Percentiles rank a stretch among this genome's conserved stretches.
These are phyloP conservation scores for Areca catechu DNA, from an alignment of 176 grass and related monocot species.

Conservation along the genomic window DNA sequence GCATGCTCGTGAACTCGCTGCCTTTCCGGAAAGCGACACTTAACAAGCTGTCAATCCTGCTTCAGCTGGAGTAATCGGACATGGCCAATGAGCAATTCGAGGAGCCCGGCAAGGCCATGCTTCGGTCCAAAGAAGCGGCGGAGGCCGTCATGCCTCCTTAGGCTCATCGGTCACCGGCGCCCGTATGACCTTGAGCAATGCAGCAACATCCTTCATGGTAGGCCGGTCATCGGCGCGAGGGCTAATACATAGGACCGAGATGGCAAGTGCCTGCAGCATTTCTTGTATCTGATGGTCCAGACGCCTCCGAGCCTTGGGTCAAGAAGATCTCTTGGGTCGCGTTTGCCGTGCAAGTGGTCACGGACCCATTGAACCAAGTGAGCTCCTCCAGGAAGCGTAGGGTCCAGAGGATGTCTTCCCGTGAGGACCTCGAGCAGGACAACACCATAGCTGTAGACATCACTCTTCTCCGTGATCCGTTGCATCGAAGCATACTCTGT, in stretches of 20 bases:
- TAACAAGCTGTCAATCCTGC: too few species aligned
- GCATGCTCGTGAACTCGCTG: too few species aligned
- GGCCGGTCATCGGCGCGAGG: constrained; percentile 60
- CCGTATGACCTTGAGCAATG: constrained; percentile 60
- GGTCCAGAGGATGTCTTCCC: constrained; percentile 63
- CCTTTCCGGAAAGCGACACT: too few species aligned
- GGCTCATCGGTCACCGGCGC: constrained; percentile 30
- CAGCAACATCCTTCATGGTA: constrained; percentile 80
- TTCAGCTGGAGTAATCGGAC: constrained; percentile 72
- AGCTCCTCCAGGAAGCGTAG: constrained; percentile 51
- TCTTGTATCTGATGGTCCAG: constrained; percentile 65
- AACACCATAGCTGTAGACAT: constrained; percentile 93
- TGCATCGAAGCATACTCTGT: constrained; percentile 83
- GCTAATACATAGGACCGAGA: constrained; percentile 60
- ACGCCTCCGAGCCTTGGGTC: constrained; percentile 62
- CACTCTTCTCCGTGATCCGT: constrained; percentile 79
- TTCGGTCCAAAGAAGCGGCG: neutral
- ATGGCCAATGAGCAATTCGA: constrained; percentile 81
- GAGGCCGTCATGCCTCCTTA: constrained; percentile 17
- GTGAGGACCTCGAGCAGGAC: constrained; percentile 74
- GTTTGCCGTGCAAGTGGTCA: constrained; percentile 56
- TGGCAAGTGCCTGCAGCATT: constrained; percentile 65
- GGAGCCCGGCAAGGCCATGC: constrained; percentile 34
- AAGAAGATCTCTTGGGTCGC: constrained; percentile 35
- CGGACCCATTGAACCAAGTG: constrained; percentile 84